Evolutionary conservation across 768 basidiomycete species (phyloP), one percentile per base, ranked within the genome.

Genomic region (Mrakia blollopis): DNA sequence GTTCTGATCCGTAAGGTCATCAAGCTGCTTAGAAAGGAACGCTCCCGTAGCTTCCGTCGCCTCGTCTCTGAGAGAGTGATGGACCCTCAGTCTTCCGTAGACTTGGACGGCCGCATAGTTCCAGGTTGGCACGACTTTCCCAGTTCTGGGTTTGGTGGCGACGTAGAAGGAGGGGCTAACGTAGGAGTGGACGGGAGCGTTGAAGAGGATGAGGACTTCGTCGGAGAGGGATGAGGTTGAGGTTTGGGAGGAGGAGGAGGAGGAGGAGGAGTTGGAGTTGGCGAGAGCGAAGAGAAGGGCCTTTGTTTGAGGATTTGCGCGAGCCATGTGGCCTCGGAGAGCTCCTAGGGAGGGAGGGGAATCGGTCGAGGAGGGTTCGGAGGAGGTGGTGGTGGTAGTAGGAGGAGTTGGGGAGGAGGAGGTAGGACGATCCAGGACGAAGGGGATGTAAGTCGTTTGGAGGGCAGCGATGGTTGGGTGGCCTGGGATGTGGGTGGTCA

Each of bases 361-460:
- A 11, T 37, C 18, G 32, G 71, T 57, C 28, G n/a, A n/a, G n/a
- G 54, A 8, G 18, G 62, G 10, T 23, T 68, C 65, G 65, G 8
- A 2, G 25, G 65, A n/a, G 18, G 65, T 18, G 1, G 39, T 35
- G 14, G 65, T 41, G 6, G 39, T 6, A 41, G 39, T 5, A 50
- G 47, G 47, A 50, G 47, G 47, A 14, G 13, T n/a, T 5, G 39
- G 39, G 39, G 11, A 7, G 18, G 65, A 68, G 65, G 14, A 23
- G 25, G 65, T 0, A 18, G 37, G 62, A 7, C 65, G 65, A 52
- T 75, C 69, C 18, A 75, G 54, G 23, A 75, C 67, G 67, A 81
- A 86, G 2, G 85, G 85, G 72, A 85, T 83, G 78, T 86, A 85
- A 10, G 81, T 81, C 41, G 82, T 80, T 75, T 86, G 84, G 28